Evolutionary conservation across 2,329 filamentous ascomycete species (phyloP).

Genomic region (Diaporthe sp.): DNA sequence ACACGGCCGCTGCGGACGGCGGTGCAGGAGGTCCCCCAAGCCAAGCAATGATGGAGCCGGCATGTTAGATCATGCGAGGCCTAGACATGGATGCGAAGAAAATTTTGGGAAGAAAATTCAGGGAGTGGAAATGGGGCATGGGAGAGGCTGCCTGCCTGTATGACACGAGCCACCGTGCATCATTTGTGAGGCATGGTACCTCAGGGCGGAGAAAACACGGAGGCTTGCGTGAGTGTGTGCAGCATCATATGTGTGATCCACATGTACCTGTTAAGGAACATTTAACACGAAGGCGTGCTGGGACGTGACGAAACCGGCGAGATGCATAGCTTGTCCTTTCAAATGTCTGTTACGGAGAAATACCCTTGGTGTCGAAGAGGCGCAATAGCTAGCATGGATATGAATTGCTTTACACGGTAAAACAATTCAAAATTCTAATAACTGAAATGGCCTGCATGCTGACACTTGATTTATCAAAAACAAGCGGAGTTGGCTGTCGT

Average conservation of each 20-base stretch:
- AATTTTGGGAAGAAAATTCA: neutral
- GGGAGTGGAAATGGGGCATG: neutral
- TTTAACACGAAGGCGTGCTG: neutral
- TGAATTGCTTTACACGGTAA: neutral
- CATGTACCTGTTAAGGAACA: neutral
- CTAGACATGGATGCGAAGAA: neutral
- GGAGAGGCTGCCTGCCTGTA: neutral
- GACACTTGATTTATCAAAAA: neutral
- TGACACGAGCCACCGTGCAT: neutral
- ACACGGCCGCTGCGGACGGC: conserved; percentile 28
- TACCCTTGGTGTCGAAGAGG: neutral
- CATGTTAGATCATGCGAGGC: neutral
- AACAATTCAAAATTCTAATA: neutral
- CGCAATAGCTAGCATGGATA: neutral
- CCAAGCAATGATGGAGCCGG: neutral
- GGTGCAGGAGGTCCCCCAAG: neutral
- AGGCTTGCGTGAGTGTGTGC: neutral
- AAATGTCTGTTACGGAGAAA: too few species aligned
- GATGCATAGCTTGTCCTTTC: neutral
- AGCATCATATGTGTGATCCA: neutral
- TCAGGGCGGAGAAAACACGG: neutral
- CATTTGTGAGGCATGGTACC: neutral
- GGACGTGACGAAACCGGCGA: neutral
- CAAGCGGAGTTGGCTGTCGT: neutral
- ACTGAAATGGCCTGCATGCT: neutral